Evolutionary conservation across 164 flowering plant genomes (phyloP).

Genomic region (Chimonanthus salicifolius): DNA sequence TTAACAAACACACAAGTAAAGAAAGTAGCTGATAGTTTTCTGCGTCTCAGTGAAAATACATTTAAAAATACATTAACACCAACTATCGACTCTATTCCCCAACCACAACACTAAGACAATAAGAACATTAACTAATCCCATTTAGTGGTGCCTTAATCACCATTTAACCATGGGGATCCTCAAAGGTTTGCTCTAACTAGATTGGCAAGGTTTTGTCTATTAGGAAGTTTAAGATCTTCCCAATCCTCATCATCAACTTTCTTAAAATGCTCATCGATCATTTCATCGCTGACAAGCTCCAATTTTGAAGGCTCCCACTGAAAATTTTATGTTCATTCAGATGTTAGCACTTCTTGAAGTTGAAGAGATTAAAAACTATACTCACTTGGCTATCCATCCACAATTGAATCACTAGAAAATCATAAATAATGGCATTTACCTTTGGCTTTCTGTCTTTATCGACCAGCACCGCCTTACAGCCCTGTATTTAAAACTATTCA

Average conservation of each 20-base stretch:
- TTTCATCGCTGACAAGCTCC: slow-evolving; percentile 48
- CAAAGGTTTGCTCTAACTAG: slow-evolving; percentile 58
- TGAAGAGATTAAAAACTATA: too few relatives aligned
- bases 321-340: not conserved
- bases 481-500: slow-evolving; percentile 22
- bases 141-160: too few relatives aligned
- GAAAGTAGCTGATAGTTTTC: too few relatives aligned
- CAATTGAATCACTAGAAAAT: too few relatives aligned
- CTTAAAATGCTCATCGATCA: slow-evolving; percentile 62
- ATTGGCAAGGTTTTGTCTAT: slow-evolving; percentile 44
- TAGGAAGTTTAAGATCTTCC: slow-evolving; percentile 69
- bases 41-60: too few relatives aligned
- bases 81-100: too few relatives aligned
- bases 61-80: too few relatives aligned
- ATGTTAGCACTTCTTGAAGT: too few relatives aligned
- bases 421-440: slow-evolving; percentile 3
- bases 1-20: too few relatives aligned
- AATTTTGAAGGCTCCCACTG: slow-evolving; percentile 82
- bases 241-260: slow-evolving; percentile 55
- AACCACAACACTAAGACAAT: too few relatives aligned
- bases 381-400: too few relatives aligned
- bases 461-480: slow-evolving; percentile 54
- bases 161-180: not conserved
- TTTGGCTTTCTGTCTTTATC: slow-evolving; percentile 51
- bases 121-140: too few relatives aligned